These are phyloP conservation scores for Metschnikowia shivogae DNA, from an alignment of 805 yeast genomes.

Conservation along the genomic window DNA sequence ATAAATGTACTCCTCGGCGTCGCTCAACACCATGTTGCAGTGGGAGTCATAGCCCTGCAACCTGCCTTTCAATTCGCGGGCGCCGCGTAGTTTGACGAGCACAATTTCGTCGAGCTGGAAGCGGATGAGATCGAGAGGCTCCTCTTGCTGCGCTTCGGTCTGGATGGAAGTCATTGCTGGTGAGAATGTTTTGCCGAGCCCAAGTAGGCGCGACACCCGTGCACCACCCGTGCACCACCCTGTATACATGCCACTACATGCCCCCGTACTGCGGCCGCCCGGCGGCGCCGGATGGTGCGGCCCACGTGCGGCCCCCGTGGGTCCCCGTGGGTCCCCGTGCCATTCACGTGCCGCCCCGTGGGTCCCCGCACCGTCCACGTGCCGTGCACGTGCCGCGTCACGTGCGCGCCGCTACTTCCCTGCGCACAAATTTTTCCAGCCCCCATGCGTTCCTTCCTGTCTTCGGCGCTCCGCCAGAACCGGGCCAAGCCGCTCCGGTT, in stretches of 20 bases:
- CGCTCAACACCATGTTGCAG: constrained; percentile 92
- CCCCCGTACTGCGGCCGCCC: background rate
- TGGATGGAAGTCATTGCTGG: constrained; percentile 29
- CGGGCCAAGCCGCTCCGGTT: constrained; percentile 20
- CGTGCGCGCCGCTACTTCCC: background rate
- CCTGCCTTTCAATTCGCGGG: constrained; percentile 85
- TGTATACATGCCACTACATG: background rate
- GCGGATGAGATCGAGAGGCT: constrained; percentile 89
- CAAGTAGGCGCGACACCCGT: background rate
- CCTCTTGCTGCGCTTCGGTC: constrained; percentile 40
- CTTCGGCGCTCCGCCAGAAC: constrained; percentile 8
- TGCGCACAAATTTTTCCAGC: background rate
- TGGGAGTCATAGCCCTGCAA: constrained; percentile 95
- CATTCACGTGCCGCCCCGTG: too few relatives aligned
- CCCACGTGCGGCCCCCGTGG: too few relatives aligned
- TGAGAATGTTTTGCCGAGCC: background rate
- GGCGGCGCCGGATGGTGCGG: too few relatives aligned
- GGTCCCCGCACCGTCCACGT: background rate
- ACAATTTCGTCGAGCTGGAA: constrained; percentile 83
- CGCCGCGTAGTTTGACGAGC: constrained; percentile 86
- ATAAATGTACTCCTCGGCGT: constrained; percentile 81
- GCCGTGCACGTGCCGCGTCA: background rate
- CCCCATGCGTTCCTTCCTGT: constrained; percentile 8
- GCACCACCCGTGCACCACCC: background rate
- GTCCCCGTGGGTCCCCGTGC: too few relatives aligned